Base-by-base conservation (phyloP, 345 rosid genomes). In the Stellera chamaejasme region DNA sequence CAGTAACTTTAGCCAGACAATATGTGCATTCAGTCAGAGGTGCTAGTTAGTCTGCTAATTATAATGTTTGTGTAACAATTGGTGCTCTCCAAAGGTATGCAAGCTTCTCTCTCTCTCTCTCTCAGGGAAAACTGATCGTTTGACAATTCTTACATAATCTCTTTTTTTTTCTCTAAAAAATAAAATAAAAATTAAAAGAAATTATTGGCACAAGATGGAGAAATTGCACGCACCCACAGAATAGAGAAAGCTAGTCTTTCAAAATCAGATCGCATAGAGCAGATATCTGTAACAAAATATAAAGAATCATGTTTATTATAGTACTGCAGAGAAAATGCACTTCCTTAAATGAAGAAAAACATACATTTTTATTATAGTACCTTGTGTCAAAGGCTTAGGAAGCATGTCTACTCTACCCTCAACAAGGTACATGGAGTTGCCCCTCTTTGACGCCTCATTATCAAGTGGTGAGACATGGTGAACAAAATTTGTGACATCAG, bases 381-480 rank as follows among this genome's bases (percentile, higher is more conserved):
- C 99, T 84, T 93, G 97, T 12, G 97, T 93, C 59, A 93, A 66
- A 72, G 99, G 96, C 69, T 93, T 93, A 45, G 99, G 99, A 64
- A 93, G 96, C 99, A 93, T 93, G 80, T 93, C 99, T 57, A 93
- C 89, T 46, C 97, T 94, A 50, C 97, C 95, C 65, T 93, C 99
- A 72, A 93, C 99, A 68, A 93, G 96, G 82, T 89, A 93, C 52
- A 87, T 95, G 54, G 99, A 93, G 53, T 97, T 93, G 76, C 99
- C 99, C 74, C 99, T 87, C 74, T 89, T 82, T 11, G 87, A 72
- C 68, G 99, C 99, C 79, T 93, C 99, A 52, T 83, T 89, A 70
- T 89, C 97, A 66, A 93, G 84, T 26, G 97, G 95, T n/a, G 94
- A 81, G 61, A 80, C 87, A 60, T 90, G 82, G 62, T 82, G 95